phyloP scores from a whole-genome alignment of 2,329 filamentous ascomycete genomes.

The Trichoderma sp. region DNA sequence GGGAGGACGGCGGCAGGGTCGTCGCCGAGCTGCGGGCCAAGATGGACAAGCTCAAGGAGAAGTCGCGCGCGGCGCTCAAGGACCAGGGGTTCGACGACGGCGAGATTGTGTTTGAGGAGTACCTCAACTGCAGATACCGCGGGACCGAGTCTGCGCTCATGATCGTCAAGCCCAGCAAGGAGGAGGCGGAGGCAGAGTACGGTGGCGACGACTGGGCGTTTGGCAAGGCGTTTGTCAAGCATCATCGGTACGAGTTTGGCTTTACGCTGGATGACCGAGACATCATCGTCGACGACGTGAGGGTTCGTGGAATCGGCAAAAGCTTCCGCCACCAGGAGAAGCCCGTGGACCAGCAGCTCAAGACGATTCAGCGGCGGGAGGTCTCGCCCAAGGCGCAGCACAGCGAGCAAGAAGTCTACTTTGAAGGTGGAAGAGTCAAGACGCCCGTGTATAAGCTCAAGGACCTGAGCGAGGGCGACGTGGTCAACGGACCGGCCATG shows the following conservation, averaged over 20 bases:
- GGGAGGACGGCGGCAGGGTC: constrained; percentile 60
- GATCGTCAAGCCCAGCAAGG: constrained; percentile 72
- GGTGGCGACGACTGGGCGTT: constrained; percentile 76
- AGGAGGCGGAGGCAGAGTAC: constrained; percentile 62
- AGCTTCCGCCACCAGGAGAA: constrained; percentile 78
- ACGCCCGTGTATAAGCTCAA: constrained; percentile 84
- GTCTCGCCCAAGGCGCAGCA: constrained; percentile 63
- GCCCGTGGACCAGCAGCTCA: constrained; percentile 82
- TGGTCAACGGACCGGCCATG: constrained; percentile 78
- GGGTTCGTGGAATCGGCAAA: constrained; percentile 85
- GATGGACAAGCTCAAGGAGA: constrained; percentile 78
- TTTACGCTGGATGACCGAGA: constrained; percentile 84
- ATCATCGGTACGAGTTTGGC: constrained; percentile 90
- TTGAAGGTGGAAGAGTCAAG: constrained; percentile 75
- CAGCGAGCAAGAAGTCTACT: constrained; percentile 73
- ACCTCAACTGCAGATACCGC: constrained; percentile 90
- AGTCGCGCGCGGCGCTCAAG: constrained; percentile 65
- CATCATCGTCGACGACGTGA: constrained; percentile 87
- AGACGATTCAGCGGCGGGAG: constrained; percentile 63
- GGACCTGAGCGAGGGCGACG: constrained; percentile 70
- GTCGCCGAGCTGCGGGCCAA: constrained; percentile 68
- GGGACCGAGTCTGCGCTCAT: constrained; percentile 91
- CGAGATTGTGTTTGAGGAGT: constrained; percentile 84
- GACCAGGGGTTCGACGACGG: constrained; percentile 78
- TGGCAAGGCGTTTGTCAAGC: constrained; percentile 78